Conservation (phyloP, 352 stramenopile species). For the Phytopythium aichiense region DNA sequence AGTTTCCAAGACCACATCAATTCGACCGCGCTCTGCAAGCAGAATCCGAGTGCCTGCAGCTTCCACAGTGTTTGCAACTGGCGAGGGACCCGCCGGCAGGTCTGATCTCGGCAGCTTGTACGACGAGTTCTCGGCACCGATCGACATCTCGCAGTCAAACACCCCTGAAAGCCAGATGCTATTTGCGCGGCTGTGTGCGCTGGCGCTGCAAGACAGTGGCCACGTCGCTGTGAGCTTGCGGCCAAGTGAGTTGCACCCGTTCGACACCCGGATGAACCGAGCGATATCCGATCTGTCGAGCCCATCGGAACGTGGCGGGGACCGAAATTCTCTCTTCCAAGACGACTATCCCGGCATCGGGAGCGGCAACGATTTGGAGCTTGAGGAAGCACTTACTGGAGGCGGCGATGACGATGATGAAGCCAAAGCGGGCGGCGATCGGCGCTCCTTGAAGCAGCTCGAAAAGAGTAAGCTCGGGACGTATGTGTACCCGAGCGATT, state of each 20-base stretch:
- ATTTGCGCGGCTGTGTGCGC: conserved; percentile 45
- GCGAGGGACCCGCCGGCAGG: not conserved
- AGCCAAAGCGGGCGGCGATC: conserved; percentile 13
- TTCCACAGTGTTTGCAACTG: conserved; percentile 1
- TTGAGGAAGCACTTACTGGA: conserved; percentile 6
- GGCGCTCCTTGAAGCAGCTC: conserved; percentile 56
- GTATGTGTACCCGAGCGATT: conserved; percentile 69
- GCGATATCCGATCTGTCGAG: conserved; percentile 39
- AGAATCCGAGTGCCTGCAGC: conserved; percentile 4
- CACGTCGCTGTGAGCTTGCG: conserved; percentile 20
- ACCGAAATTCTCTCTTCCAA: conserved; percentile 31
- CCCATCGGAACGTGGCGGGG: conserved; percentile 28
- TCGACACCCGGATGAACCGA: conserved; percentile 20
- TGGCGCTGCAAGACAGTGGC: conserved; percentile 43
- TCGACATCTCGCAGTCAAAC: conserved; percentile 34
- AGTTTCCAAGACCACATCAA: conserved; percentile 42
- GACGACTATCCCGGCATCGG: conserved; percentile 4
- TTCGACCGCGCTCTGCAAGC: conserved; percentile 13
- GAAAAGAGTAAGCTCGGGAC: conserved; percentile 54
- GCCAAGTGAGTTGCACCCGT: conserved; percentile 23
- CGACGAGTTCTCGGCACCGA: conserved; percentile 38
- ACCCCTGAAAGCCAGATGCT: conserved; percentile 65
- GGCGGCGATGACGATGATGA: conserved; percentile 8
- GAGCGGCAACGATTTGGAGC: conserved; percentile 10
- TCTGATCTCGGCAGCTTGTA: conserved; percentile 24